Evolutionary conservation across 495 filamentous ascomycete genomes (phyloP), one percentile per base, ranked within the genome.

Genomic region (Hyaloscypha hepaticicola): DNA sequence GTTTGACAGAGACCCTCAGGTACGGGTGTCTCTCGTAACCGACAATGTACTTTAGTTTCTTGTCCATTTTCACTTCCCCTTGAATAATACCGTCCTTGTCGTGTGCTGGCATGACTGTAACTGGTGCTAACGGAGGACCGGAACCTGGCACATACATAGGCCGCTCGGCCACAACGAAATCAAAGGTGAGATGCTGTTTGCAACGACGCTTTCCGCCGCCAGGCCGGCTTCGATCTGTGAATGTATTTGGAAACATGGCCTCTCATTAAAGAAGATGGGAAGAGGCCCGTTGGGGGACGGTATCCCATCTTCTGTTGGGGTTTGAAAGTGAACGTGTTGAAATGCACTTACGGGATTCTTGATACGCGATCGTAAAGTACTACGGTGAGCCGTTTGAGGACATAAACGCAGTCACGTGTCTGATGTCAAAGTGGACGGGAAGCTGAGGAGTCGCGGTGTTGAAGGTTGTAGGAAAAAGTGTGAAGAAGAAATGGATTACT

Each of bases 61-160:
- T 27, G n/a, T 66, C 11, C 11, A 56, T 12, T 8, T 29, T 1
- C 4, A 72, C 21, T 21, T 52, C 24, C 0, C 45, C 57, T 7
- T 48, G 1, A 41, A 72, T 72, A 14, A 65, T 56, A 1, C 66
- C 70, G 19, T 65, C 61, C 28, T 65, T 64, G 28, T 67, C 67
- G 34, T 72, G 61, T 24, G 45, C 5, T 24, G 62, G 64, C 61
- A 67, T 65, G 34, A 63, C 41, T 8, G 60, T 49, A n/a, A 69
- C 24, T 2, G 66, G 64, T 7, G 58, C 50, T 5, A 71, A 22
- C 6, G 69, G 62, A 12, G 69, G 69, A 5, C 66, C 69, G 11
- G 70, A 72, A n/a, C 58, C 55, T 8, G 66, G 70, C 12, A 67
- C 55, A 61, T 72, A 72, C 22, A 38, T 63, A 3, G 65, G 64